These are phyloP conservation scores for Streptanthus diversifolius DNA, from an alignment of 345 rosid species.

Conservation along the genomic window DNA sequence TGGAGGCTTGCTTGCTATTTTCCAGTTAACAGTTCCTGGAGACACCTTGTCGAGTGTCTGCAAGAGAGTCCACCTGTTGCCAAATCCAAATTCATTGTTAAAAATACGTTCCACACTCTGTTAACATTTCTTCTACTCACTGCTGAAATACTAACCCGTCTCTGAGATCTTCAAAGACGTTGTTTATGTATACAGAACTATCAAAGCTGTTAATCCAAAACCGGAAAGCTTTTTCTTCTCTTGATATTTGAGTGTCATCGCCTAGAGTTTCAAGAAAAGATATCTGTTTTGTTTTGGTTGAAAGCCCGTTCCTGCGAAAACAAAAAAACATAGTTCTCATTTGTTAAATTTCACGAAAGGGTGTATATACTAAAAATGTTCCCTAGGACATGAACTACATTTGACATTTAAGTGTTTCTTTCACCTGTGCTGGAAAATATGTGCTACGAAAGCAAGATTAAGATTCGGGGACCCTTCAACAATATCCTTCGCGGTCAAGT, in stretches of 20 bases:
- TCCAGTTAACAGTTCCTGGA: slow-evolving; percentile 94
- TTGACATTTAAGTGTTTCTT: background rate
- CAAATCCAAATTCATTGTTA: background rate
- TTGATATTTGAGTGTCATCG: slow-evolving; percentile 80
- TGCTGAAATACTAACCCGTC: slow-evolving; percentile 62
- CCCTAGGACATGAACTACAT: background rate
- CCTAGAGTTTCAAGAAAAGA: slow-evolving; percentile 71
- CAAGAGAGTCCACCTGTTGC: slow-evolving; percentile 82
- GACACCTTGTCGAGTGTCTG: slow-evolving; percentile 95
- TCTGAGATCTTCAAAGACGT: slow-evolving; percentile 95
- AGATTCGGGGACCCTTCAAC: slow-evolving; percentile 97
- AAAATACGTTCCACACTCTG: background rate
- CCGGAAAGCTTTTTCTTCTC: slow-evolving; percentile 96
- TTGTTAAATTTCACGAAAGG: background rate
- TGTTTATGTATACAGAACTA: slow-evolving; percentile 64
- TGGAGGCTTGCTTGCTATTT: slow-evolving; percentile 89
- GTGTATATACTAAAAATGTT: background rate
- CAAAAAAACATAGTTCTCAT: background rate
- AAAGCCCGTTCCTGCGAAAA: slow-evolving; percentile 78
- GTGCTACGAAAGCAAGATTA: slow-evolving; percentile 97
- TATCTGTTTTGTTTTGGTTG: slow-evolving; percentile 77
- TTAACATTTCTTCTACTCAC: background rate
- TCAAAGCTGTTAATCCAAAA: slow-evolving; percentile 96
- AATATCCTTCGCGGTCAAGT: slow-evolving; percentile 89
- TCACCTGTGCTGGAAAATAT: slow-evolving; percentile 96